phyloP scores from a whole-genome alignment of 495 filamentous ascomycete genomes.

The Staphylotrichum tortipilum region DNA sequence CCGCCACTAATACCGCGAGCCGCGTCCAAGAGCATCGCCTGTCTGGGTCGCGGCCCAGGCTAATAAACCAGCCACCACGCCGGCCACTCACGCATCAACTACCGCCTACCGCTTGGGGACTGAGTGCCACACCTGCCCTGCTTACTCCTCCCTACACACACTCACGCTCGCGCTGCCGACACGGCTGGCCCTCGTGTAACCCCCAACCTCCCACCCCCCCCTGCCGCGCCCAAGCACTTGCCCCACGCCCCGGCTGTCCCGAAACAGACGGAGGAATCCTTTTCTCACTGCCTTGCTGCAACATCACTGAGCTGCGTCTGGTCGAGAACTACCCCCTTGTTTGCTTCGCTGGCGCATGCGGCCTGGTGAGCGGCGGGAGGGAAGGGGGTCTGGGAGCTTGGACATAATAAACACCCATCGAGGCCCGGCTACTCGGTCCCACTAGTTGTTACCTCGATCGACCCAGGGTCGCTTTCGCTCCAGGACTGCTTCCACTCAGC shows the following conservation, averaged over 20 bases:
- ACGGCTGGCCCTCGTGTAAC: neutral
- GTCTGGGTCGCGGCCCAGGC: neutral
- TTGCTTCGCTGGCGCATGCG: too few relatives aligned
- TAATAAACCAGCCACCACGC: neutral
- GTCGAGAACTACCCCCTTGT: too few relatives aligned
- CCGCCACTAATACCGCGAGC: neutral
- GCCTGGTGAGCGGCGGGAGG: too few relatives aligned
- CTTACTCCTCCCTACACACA: too few relatives aligned
- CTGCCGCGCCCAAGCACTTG: conserved; percentile 6
- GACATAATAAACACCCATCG: conserved; percentile 1
- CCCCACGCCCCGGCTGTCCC: neutral
- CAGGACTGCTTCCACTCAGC: neutral
- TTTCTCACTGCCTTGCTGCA: too few relatives aligned
- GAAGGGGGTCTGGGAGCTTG: too few relatives aligned
- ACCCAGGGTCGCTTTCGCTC: too few relatives aligned
- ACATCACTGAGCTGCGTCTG: too few relatives aligned
- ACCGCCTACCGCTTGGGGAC: too few relatives aligned
- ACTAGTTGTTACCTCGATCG: neutral
- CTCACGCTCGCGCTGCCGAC: too few relatives aligned
- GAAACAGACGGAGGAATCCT: conserved; percentile 7
- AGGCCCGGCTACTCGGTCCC: neutral
- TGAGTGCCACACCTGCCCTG: neutral
- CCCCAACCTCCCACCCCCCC: neutral
- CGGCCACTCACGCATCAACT: too few relatives aligned
- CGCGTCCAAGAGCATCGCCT: neutral